phyloP scores from a whole-genome alignment of 163 green algal genomes.

The Smithsoniella earleae region DNA sequence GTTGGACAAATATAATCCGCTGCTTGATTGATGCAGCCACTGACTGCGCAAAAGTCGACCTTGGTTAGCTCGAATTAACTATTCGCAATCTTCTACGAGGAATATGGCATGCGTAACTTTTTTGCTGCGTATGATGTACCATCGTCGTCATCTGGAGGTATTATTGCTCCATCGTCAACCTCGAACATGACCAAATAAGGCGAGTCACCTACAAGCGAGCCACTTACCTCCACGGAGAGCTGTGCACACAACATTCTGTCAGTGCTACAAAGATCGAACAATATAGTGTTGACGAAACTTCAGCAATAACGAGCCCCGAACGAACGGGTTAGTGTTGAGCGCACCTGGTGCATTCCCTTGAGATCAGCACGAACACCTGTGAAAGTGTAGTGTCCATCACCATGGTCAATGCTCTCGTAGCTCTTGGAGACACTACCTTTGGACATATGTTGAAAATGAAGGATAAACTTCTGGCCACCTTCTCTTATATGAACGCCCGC shows the following conservation, averaged over 20 bases:
- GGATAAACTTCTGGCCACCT: constrained; percentile 25
- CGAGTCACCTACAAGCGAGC: constrained; percentile 30
- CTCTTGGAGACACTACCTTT: background rate
- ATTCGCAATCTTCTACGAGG: too few species aligned
- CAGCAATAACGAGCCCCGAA: background rate
- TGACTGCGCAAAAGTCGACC: background rate
- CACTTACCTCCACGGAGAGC: constrained; percentile 28
- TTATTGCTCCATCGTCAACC: constrained; percentile 15
- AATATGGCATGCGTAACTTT: too few species aligned
- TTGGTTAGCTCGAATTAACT: too few species aligned
- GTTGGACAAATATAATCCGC: constrained; percentile 14
- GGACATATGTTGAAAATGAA: background rate
- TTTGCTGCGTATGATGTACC: background rate
- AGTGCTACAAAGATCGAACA: background rate
- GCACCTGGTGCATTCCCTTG: constrained; percentile 26
- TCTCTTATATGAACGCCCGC: constrained; percentile 1
- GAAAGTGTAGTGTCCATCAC: constrained; percentile 21
- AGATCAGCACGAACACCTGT: constrained; percentile 27
- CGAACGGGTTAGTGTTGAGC: too few species aligned
- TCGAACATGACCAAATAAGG: constrained; percentile 29
- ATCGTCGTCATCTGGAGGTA: constrained; percentile 7
- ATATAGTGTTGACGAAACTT: background rate
- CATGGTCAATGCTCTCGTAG: constrained; percentile 18
- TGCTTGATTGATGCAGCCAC: constrained; percentile 19
- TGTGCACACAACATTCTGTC: constrained; percentile 19